A percentile compares a stretch with the other conserved stretches of the same genome.
Conservation (phyloP, 768 basidiomycete species). For the Kwoniella sp. region DNA sequence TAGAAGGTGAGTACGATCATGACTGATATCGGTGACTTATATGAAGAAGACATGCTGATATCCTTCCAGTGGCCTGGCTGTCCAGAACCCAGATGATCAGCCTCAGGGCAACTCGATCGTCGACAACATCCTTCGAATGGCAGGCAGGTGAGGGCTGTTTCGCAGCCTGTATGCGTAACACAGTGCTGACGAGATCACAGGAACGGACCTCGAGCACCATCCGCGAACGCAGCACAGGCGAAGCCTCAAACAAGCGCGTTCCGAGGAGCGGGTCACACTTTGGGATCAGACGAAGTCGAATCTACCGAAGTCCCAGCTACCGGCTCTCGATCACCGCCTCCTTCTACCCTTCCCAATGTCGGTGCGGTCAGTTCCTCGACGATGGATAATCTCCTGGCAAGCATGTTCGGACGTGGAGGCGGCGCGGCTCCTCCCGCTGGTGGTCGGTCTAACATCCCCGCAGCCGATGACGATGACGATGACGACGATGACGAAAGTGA, state of each 20-base stretch:
- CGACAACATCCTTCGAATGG: slow-evolving; percentile 71
- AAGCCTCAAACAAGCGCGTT: slow-evolving; percentile 58
- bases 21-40: too few species aligned
- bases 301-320: slow-evolving; percentile 78
- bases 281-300: slow-evolving; percentile 88
- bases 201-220: slow-evolving; percentile 45
- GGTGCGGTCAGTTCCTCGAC: slow-evolving; percentile 5
- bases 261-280: slow-evolving; percentile 72
- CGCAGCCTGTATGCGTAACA: background rate
- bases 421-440: slow-evolving; percentile 52
- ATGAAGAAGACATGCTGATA: slow-evolving; percentile 13
- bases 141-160: slow-evolving; percentile 67
- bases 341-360: slow-evolving; percentile 5
- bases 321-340: slow-evolving; percentile 26
- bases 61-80: slow-evolving; percentile 72
- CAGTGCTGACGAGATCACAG: slow-evolving; percentile 51
- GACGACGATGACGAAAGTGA: slow-evolving; percentile 57
- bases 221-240: slow-evolving; percentile 3
- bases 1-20: slow-evolving; percentile 65
- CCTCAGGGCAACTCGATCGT: slow-evolving; percentile 58
- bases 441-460: background rate
- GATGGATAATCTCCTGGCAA: slow-evolving; percentile 19
- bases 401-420: slow-evolving; percentile 21
- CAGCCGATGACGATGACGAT: slow-evolving; percentile 51
- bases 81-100: slow-evolving; percentile 81